Evolutionary conservation across 2,329 filamentous ascomycete species (phyloP), one percentile per base, ranked within the genome.

Genomic region (Penicillium decumbens): DNA sequence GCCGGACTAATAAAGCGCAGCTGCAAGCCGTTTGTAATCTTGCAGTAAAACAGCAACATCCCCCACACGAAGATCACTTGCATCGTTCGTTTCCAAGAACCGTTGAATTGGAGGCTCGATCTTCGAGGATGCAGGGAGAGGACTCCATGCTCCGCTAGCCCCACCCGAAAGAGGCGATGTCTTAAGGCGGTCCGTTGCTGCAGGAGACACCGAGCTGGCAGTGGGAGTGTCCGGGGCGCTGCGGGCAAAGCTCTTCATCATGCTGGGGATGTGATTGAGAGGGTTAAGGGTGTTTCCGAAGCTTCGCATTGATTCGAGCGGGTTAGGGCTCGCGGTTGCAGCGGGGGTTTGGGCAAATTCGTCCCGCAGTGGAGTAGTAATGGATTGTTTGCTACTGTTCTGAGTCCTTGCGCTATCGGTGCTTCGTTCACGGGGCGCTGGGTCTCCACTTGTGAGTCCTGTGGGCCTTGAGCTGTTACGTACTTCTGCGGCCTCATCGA

Each of bases 221-320:
- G 75, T 61, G 39, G 61, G 77, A 7, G 75, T 70, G 18, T 75
- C 69, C 20, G 75, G 63, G 2, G 64, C 53, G 33, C 57, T 67
- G 40, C 72, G 71, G 24, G 88, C 87, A 60, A 95, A 92, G 0
- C 84, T 84, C 48, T 87, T 82, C 58, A 95, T 85, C 65, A 93
- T 89, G 29, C 83, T 79, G 7, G 86, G 83, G 44, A 95, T 80
- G 44, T 89, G 82, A 39, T 84, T 88, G 66, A 95, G 84, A 3
- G 89, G 89, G 61, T 95, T 95, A 29, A 95, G 75, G 0, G 85
- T 85, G 66, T 80, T 93, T 32, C 89, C 85, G 52, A 95, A 78
- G 65, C 81, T 92, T 47, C 88, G 83, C 75, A 95, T 85, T 10
- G 88, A 89, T 55, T 95, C 89, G 1, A 95, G 80, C 10, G 87